Percentiles rank a stretch among this genome's conserved stretches.
Conservation (phyloP, 2,329 filamentous ascomycete genomes). For the Whalleya microplaca region DNA sequence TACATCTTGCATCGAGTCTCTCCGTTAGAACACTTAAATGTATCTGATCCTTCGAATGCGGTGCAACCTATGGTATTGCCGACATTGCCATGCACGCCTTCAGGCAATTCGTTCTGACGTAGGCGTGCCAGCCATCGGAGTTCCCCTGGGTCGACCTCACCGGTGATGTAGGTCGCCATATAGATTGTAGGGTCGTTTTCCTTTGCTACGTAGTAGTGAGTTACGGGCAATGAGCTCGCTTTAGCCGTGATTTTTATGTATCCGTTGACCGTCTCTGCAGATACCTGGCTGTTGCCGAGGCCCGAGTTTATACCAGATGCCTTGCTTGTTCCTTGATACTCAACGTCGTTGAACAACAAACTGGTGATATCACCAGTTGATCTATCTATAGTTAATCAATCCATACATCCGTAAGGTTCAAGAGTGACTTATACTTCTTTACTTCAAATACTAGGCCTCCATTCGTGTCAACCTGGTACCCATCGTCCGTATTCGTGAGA, state of each 20-base stretch:
- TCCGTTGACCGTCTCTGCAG: conserved; percentile 12
- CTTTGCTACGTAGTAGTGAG: conserved; percentile 22
- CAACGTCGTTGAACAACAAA: conserved; percentile 15
- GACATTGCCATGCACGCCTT: conserved; percentile 20
- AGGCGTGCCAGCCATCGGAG: conserved; percentile 21
- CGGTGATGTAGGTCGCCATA: conserved; percentile 25
- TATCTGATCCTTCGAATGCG: conserved; percentile 23
- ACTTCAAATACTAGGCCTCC: conserved; percentile 22
- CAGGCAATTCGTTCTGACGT: conserved; percentile 9
- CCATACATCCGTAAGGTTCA: background rate
- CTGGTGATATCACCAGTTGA: conserved; percentile 19
- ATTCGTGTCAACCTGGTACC: conserved; percentile 21
- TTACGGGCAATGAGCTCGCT: conserved; percentile 15
- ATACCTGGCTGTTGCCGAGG: conserved; percentile 17
- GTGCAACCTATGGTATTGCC: conserved; percentile 22
- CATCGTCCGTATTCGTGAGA: conserved; percentile 14
- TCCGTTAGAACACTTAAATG: conserved; percentile 18
- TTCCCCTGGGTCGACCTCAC: conserved; percentile 20
- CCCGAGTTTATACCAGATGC: conserved; percentile 21
- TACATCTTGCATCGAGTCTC: conserved; percentile 25
- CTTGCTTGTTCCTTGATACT: conserved; percentile 19
- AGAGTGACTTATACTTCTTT: conserved; percentile 7
- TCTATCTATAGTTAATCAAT: conserved; percentile 5
- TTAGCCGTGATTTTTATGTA: conserved; percentile 21
- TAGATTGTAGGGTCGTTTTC: conserved; percentile 20